These are phyloP conservation scores for Neoboletus magnificus DNA, from an alignment of 768 basidiomycete species.

Conservation along the genomic window DNA sequence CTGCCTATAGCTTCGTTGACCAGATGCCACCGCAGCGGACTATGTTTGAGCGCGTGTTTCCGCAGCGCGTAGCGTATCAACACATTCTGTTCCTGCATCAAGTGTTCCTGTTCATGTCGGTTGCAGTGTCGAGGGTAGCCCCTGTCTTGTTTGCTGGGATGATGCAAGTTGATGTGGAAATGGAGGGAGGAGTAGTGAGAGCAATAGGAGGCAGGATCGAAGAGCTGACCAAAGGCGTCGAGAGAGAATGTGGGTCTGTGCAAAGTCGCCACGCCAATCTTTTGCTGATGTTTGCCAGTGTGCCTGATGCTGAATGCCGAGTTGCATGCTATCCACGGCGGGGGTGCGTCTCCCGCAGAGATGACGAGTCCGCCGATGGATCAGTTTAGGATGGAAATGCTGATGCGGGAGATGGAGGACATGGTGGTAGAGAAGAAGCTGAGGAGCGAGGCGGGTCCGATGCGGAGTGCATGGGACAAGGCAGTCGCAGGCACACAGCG, in stretches of 20 bases:
- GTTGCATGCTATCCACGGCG: conserved; percentile 45
- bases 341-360: background rate
- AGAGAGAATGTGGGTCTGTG: conserved; percentile 49
- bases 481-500: conserved; percentile 28
- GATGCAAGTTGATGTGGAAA: conserved; percentile 27
- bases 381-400: conserved; percentile 36
- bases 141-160: conserved; percentile 57
- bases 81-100: conserved; percentile 77
- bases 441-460: conserved; percentile 52
- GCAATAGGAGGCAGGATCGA: conserved; percentile 45
- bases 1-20: conserved; percentile 26
- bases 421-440: conserved; percentile 63
- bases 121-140: conserved; percentile 67
- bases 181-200: conserved; percentile 23
- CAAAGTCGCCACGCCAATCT: too few species aligned
- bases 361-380: conserved; percentile 10
- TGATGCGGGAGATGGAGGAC: conserved; percentile 60
- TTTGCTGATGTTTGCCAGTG: conserved; percentile 32
- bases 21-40: conserved; percentile 11
- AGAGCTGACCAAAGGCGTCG: conserved; percentile 41
- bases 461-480: conserved; percentile 50
- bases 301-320: conserved; percentile 53
- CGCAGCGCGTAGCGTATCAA: conserved; percentile 67
- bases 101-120: conserved; percentile 67
- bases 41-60: conserved; percentile 48